phyloP scores from a whole-genome alignment of 352 stramenopile genomes.

The Pythium vanterpoolii region DNA sequence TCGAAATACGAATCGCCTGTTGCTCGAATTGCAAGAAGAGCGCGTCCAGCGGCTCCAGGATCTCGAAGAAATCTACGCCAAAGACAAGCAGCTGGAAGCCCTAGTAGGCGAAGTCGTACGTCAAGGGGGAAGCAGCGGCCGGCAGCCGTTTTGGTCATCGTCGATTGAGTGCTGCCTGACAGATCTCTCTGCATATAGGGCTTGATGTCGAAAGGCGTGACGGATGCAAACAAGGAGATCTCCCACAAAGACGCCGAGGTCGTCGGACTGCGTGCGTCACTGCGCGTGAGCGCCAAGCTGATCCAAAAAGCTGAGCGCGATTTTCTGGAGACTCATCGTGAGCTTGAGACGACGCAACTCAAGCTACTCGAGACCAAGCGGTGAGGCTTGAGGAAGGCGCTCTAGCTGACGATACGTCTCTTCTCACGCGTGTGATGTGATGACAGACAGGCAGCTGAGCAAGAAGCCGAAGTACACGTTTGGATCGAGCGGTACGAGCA shows the following conservation, averaged over 20 bases:
- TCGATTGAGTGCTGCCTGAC: neutral
- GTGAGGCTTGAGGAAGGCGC: slow-evolving; percentile 18
- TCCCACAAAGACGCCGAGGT: slow-evolving; percentile 67
- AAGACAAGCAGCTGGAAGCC: slow-evolving; percentile 69
- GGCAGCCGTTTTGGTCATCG: neutral
- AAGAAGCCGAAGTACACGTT: slow-evolving; percentile 51
- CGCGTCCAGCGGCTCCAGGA: slow-evolving; percentile 77
- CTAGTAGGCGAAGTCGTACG: slow-evolving; percentile 55
- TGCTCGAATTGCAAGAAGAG: slow-evolving; percentile 71
- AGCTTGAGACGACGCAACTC: slow-evolving; percentile 64
- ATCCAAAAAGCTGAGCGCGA: slow-evolving; percentile 77
- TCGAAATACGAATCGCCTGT: slow-evolving; percentile 55
- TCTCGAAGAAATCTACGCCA: slow-evolving; percentile 77
- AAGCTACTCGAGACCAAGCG: slow-evolving; percentile 67
- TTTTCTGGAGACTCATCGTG: slow-evolving; percentile 57
- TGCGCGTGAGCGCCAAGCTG: slow-evolving; percentile 66
- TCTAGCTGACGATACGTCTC: neutral
- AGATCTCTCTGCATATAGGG: too few species aligned
- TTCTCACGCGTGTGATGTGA: neutral
- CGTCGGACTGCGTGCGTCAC: slow-evolving; percentile 52
- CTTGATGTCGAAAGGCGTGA: slow-evolving; percentile 36
- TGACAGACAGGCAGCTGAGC: slow-evolving; percentile 39
- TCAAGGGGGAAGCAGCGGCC: neutral
- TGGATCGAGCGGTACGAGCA: slow-evolving; percentile 84
- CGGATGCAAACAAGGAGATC: slow-evolving; percentile 56